Percentiles rank a stretch among this genome's conserved stretches.
Evolutionary conservation across 176 grass and related monocot species (phyloP).

Genomic region (Neostapfia colusana): DNA sequence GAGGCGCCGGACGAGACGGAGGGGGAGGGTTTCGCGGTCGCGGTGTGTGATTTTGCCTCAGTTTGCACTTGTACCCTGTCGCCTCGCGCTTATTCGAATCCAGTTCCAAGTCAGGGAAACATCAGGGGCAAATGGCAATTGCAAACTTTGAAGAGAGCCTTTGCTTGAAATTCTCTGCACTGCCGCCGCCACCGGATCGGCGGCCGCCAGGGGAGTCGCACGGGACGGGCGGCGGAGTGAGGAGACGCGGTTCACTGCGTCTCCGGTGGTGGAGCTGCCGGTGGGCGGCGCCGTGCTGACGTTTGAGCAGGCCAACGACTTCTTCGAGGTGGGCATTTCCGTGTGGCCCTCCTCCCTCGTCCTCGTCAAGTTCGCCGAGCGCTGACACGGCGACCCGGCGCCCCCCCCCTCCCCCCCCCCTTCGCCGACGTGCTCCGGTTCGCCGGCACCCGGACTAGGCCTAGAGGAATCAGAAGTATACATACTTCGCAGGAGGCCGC

Average conservation of each 20-base stretch:
- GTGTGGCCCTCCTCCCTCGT: constrained; percentile 92
- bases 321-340: constrained; percentile 94
- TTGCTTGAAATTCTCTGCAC: not conserved
- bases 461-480: constrained; percentile 85
- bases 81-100: not conserved
- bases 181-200: not conserved
- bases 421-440: constrained; percentile 76
- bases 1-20: not conserved
- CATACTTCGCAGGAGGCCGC: constrained; percentile 57
- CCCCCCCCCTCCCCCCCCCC: constrained; percentile 89
- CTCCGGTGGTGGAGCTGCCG: constrained; percentile 83
- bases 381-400: constrained; percentile 48
- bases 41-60: not conserved
- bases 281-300: constrained; percentile 65
- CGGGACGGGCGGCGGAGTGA: constrained; percentile 19
- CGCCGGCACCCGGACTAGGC: constrained; percentile 68
- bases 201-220: not conserved
- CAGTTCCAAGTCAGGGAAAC: not conserved
- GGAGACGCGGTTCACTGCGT: constrained; percentile 74
- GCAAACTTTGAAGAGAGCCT: not conserved
- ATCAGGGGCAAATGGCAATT: accelerated
- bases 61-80: constrained; percentile 5
- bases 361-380: constrained; percentile 93
- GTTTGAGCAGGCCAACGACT: constrained; percentile 93
- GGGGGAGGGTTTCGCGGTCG: constrained; percentile 13